Conservation (phyloP, 2,329 filamentous ascomycete genomes). For the Aureobasidium sp. region DNA sequence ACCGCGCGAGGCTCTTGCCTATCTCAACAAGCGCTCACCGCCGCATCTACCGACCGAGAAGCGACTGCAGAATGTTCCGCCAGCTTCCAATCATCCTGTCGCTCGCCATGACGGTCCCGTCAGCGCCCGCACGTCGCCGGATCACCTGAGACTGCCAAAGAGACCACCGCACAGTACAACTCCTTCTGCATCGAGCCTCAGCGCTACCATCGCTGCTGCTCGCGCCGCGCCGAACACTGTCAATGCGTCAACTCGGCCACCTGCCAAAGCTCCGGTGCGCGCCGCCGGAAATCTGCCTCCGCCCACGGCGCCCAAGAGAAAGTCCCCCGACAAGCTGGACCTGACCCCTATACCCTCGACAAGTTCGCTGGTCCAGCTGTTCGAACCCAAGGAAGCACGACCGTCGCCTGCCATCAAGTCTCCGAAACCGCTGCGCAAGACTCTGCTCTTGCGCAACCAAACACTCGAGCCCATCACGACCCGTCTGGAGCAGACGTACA, state of each 20-base stretch:
- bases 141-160: neutral
- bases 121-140: neutral
- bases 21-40: conserved; percentile 3
- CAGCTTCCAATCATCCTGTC: neutral
- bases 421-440: conserved; percentile 31
- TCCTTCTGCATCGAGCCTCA: conserved; percentile 21
- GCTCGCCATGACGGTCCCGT: neutral
- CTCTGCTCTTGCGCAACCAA: conserved; percentile 9
- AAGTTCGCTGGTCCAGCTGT: conserved; percentile 58
- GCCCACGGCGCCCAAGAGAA: neutral
- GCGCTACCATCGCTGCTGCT: conserved; percentile 22
- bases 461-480: conserved; percentile 3
- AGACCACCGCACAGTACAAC: neutral
- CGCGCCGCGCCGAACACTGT: conserved; percentile 14
- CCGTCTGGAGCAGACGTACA: conserved; percentile 9
- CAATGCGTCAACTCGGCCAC: neutral
- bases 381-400: conserved; percentile 44
- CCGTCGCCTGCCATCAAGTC: conserved; percentile 19
- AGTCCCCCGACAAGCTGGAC: conserved; percentile 31
- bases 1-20: conserved; percentile 4
- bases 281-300: neutral
- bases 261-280: neutral
- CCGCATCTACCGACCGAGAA: neutral
- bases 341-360: conserved; percentile 54
- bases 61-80: neutral